phyloP scores from a whole-genome alignment of 1,139 yeast species.

The Geotrichum bryndzae region DNA sequence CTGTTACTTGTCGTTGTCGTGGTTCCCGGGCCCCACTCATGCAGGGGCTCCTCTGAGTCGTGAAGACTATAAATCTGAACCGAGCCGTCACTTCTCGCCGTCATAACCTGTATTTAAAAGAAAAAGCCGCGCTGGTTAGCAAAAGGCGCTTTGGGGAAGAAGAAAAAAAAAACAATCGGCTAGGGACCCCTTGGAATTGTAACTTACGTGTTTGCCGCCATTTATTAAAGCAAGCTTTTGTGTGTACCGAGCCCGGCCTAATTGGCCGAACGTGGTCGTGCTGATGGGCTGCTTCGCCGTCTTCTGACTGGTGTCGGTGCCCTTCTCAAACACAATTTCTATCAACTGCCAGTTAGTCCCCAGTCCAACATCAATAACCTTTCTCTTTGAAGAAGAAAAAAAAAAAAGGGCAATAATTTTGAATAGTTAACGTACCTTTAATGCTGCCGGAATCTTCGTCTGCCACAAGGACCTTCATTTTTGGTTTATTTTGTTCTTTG shows the following conservation, averaged over 20 bases:
- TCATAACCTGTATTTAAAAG: not conserved
- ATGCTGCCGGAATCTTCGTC: conserved; percentile 37
- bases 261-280: conserved; percentile 25
- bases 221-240: conserved; percentile 23
- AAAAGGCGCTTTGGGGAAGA: too few relatives aligned
- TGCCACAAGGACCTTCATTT: conserved; percentile 37
- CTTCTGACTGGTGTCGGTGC: conserved; percentile 33
- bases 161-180: not conserved
- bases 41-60: not conserved
- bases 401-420: not conserved
- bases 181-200: not conserved
- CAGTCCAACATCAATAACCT: not conserved
- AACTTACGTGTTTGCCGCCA: conserved; percentile 18
- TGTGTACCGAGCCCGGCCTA: conserved; percentile 28
- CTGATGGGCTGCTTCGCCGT: conserved; percentile 29
- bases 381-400: not conserved
- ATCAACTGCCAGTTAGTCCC: not conserved
- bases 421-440: conserved; percentile 25
- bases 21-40: conserved; percentile 10
- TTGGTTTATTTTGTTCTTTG: not conserved
- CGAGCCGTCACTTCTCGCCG: conserved; percentile 17
- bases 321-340: conserved; percentile 28
- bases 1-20: not conserved
- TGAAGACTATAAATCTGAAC: conserved; percentile 12
- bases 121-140: not conserved